Conservation (phyloP, 768 basidiomycete genomes). For the Boletus subparvulus region DNA sequence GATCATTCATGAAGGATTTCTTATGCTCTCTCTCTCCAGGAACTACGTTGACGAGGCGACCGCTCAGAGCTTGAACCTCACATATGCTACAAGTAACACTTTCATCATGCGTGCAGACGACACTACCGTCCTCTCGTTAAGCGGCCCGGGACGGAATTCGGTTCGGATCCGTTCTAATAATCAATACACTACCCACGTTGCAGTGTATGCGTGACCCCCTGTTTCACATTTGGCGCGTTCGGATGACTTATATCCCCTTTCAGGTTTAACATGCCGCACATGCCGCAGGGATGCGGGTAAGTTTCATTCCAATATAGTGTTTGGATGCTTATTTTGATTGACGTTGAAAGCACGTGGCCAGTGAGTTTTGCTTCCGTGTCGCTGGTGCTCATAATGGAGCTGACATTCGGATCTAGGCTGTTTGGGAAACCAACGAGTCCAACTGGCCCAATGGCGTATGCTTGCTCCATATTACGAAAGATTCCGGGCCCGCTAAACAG, state of each 20-base stretch:
- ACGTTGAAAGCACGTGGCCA: slow-evolving; percentile 35
- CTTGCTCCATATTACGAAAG: neutral
- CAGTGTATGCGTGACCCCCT: slow-evolving; percentile 24
- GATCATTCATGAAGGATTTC: neutral
- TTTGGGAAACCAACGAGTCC: slow-evolving; percentile 27
- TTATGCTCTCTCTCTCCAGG: slow-evolving; percentile 13
- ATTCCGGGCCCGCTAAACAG: neutral
- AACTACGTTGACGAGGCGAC: slow-evolving; percentile 35
- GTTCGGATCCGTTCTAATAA: slow-evolving; percentile 34
- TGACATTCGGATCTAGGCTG: slow-evolving; percentile 21
- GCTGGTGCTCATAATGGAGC: neutral
- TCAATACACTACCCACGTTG: slow-evolving; percentile 35
- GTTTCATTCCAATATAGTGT: neutral
- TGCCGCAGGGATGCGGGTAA: slow-evolving; percentile 38
- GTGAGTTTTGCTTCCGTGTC: slow-evolving; percentile 16
- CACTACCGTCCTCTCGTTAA: slow-evolving; percentile 28
- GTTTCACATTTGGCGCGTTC: neutral
- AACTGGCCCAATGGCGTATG: slow-evolving; percentile 30
- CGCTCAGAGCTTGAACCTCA: slow-evolving; percentile 30
- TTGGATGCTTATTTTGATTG: neutral
- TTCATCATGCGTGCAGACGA: slow-evolving; percentile 41
- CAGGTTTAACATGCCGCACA: slow-evolving; percentile 37
- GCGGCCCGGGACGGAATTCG: slow-evolving; percentile 36
- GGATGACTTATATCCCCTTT: neutral
- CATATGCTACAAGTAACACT: slow-evolving; percentile 24